Evolutionary conservation across 1,139 yeast genomes (phyloP).

Genomic region (Wickerhamomyces sp.): DNA sequence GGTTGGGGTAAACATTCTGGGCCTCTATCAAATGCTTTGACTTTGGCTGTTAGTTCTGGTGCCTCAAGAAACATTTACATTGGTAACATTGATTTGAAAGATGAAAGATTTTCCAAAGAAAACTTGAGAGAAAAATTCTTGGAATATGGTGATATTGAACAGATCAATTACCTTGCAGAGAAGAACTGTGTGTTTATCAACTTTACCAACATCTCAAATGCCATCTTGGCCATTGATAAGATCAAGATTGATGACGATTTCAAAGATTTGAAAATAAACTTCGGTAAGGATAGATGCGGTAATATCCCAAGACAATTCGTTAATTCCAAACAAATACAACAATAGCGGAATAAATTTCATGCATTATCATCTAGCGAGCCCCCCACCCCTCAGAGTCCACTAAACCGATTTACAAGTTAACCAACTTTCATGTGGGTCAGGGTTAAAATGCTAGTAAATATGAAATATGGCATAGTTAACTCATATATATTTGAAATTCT

Average conservation of each 20-base stretch:
- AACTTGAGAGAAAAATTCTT: slow-evolving; percentile 70
- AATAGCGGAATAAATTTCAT: too few species aligned
- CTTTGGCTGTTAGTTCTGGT: slow-evolving; percentile 87
- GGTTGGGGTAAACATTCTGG: slow-evolving; percentile 98
- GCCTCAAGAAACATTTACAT: slow-evolving; percentile 90
- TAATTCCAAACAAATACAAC: slow-evolving; percentile 9
- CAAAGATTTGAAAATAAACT: slow-evolving; percentile 39
- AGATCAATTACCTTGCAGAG: slow-evolving; percentile 77
- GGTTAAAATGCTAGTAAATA: too few species aligned
- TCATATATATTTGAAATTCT: too few species aligned
- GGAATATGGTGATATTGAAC: slow-evolving; percentile 90
- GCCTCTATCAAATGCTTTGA: slow-evolving; percentile 74
- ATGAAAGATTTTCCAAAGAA: slow-evolving; percentile 35
- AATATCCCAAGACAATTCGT: slow-evolving; percentile 42
- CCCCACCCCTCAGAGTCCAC: too few species aligned
- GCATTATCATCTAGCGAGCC: too few species aligned
- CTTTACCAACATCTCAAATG: slow-evolving; percentile 81
- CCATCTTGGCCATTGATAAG: slow-evolving; percentile 77
- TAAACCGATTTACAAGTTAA: too few species aligned
- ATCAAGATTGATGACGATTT: slow-evolving; percentile 46
- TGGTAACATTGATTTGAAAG: slow-evolving; percentile 53
- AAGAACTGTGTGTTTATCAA: slow-evolving; percentile 91
- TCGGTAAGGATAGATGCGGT: slow-evolving; percentile 72
- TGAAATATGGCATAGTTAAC: too few species aligned
- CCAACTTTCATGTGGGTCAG: too few species aligned